Percentiles rank a stretch among this genome's conserved stretches.
These are phyloP conservation scores for Fomitopsis schrenkii DNA, from an alignment of 1,284 basidiomycete genomes.

Conservation along the genomic window DNA sequence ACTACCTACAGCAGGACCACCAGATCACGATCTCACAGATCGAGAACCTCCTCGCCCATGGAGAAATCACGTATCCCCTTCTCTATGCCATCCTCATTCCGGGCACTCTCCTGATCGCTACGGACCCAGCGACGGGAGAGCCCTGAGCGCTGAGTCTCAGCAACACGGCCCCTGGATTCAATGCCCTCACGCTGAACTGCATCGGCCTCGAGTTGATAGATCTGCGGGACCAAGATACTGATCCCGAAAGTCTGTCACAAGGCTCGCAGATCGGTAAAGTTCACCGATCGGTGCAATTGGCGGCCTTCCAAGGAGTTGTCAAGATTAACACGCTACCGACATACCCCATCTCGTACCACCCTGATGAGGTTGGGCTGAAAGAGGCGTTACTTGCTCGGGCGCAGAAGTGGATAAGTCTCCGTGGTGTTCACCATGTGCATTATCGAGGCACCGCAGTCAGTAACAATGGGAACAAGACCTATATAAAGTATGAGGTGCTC, in stretches of 20 bases:
- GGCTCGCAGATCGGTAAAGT: background rate
- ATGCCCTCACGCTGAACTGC: background rate
- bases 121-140: slow-evolving; percentile 34
- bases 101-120: slow-evolving; percentile 41
- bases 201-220: slow-evolving; percentile 18
- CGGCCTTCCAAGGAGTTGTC: slow-evolving; percentile 31
- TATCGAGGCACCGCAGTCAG: slow-evolving; percentile 34
- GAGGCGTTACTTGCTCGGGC: slow-evolving; percentile 39
- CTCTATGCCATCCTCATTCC: slow-evolving; percentile 52
- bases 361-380: slow-evolving; percentile 32
- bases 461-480: too few relatives aligned
- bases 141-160: background rate
- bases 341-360: slow-evolving; percentile 49
- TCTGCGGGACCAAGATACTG: slow-evolving; percentile 32
- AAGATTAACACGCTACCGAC: slow-evolving; percentile 45
- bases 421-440: slow-evolving; percentile 50
- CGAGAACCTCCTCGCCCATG: slow-evolving; percentile 41
- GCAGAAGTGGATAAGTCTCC: slow-evolving; percentile 45
- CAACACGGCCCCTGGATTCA: too few relatives aligned
- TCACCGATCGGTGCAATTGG: background rate
- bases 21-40: slow-evolving; percentile 40
- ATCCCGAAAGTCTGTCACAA: slow-evolving; percentile 2
- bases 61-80: slow-evolving; percentile 52
- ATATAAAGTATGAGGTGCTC: too few relatives aligned
- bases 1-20: slow-evolving; percentile 45